Evolutionary conservation across 768 basidiomycete genomes (phyloP).

Genomic region (Trametes gibbosa): DNA sequence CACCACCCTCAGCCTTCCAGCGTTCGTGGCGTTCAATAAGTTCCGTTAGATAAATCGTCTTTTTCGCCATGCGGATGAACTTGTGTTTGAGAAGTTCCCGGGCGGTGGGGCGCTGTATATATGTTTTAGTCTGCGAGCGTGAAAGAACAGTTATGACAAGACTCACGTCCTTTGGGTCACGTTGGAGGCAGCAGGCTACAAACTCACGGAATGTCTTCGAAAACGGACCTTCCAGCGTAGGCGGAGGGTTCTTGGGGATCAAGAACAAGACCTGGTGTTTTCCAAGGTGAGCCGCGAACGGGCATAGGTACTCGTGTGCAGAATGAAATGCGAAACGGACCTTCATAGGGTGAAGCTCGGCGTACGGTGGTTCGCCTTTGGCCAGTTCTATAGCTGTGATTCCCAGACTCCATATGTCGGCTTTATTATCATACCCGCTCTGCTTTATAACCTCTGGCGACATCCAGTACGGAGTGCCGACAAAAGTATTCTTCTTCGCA

Average conservation of each 20-base stretch:
- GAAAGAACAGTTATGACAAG: neutral
- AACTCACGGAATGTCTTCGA: slow-evolving; percentile 94
- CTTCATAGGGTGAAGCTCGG: slow-evolving; percentile 99
- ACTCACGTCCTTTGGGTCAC: slow-evolving; percentile 86
- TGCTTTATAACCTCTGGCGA: slow-evolving; percentile 99
- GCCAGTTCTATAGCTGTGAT: slow-evolving; percentile 98
- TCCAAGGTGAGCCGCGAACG: neutral
- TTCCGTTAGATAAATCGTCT: slow-evolving; percentile 91
- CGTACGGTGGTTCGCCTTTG: slow-evolving; percentile 97
- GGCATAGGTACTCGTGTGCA: neutral
- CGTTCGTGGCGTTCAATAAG: slow-evolving; percentile 92
- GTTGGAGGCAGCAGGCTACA: slow-evolving; percentile 86
- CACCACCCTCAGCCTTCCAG: slow-evolving; percentile 90
- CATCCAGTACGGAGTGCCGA: slow-evolving; percentile 99
- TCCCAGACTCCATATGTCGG: slow-evolving; percentile 98
- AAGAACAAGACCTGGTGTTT: slow-evolving; percentile 82
- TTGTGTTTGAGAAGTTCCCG: slow-evolving; percentile 94
- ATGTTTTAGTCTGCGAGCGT: neutral
- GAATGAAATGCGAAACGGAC: slow-evolving; percentile 41
- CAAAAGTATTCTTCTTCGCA: slow-evolving; percentile 97
- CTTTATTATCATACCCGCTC: slow-evolving; percentile 98
- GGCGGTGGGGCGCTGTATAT: slow-evolving; percentile 82
- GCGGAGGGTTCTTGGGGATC: slow-evolving; percentile 97
- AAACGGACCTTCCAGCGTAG: slow-evolving; percentile 85
- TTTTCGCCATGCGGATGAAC: slow-evolving; percentile 93